These are phyloP conservation scores for Fusarium sp. DNA, from an alignment of 2,329 filamentous ascomycete genomes.

Conservation along the genomic window DNA sequence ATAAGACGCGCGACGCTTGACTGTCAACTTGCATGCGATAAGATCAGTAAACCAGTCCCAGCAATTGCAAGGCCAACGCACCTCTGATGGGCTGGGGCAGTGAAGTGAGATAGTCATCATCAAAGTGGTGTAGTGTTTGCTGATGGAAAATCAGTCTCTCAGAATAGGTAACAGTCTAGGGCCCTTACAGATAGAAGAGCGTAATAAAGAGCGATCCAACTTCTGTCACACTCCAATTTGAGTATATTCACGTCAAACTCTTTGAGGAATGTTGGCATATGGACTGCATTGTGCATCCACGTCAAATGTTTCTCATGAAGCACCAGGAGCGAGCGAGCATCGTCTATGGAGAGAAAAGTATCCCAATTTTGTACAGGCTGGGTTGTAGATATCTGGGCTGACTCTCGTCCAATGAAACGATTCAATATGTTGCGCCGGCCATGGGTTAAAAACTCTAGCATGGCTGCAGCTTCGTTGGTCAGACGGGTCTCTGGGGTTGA, in stretches of 20 bases:
- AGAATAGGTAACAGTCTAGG: accelerated
- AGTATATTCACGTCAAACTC: not conserved
- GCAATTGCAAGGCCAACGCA: not conserved
- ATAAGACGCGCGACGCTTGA: not conserved
- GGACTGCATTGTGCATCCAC: conserved; percentile 5
- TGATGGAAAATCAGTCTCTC: not conserved
- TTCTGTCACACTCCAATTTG: not conserved
- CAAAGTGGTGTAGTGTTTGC: conserved; percentile 4
- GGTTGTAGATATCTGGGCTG: accelerated
- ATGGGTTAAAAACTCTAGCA: not conserved
- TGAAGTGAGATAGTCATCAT: accelerated
- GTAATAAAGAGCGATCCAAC: conserved; percentile 6
- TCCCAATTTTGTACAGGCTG: not conserved
- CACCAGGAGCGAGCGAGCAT: not conserved
- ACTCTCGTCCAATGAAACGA: not conserved
- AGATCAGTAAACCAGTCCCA: not conserved
- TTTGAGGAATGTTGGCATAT: not conserved
- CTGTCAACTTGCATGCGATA: accelerated
- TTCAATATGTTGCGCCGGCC: not conserved
- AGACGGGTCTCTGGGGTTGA: not conserved
- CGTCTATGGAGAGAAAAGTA: not conserved
- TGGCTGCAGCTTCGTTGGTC: conserved; percentile 1
- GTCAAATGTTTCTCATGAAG: not conserved
- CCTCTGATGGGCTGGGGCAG: not conserved
- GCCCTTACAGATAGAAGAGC: not conserved